Evolutionary conservation across 495 filamentous ascomycete species (phyloP).

Genomic region (Penicillium angulare): DNA sequence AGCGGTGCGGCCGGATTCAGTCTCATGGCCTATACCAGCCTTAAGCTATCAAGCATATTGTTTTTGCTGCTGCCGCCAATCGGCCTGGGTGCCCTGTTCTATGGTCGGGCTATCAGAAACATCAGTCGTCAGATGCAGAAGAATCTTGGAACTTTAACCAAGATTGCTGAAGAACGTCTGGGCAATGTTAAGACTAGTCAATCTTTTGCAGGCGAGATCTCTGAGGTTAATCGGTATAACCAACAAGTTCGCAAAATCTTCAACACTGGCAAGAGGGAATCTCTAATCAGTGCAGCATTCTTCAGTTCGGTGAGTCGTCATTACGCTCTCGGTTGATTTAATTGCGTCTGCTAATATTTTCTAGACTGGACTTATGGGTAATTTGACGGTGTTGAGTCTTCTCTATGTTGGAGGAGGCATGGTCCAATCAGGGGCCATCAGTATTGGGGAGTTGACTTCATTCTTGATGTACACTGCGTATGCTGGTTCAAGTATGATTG

Average conservation of each 20-base stretch:
- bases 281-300: slow-evolving; percentile 85
- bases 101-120: slow-evolving; percentile 81
- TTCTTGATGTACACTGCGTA: slow-evolving; percentile 98
- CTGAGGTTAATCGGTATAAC: slow-evolving; percentile 90
- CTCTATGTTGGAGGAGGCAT: slow-evolving; percentile 88
- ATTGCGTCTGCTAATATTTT: slow-evolving; percentile 14
- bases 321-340: background rate
- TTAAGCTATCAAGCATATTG: slow-evolving; percentile 86
- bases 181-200: slow-evolving; percentile 96
- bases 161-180: slow-evolving; percentile 93
- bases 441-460: slow-evolving; percentile 88
- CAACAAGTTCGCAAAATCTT: slow-evolving; percentile 90
- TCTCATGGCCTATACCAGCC: slow-evolving; percentile 88
- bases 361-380: slow-evolving; percentile 82
- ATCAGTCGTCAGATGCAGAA: slow-evolving; percentile 88
- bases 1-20: slow-evolving; percentile 84
- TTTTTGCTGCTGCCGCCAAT: slow-evolving; percentile 86
- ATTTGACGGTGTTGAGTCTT: slow-evolving; percentile 92
- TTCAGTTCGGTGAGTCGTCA: slow-evolving; percentile 63
- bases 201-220: slow-evolving; percentile 87
- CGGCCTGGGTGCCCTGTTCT: slow-evolving; percentile 87
- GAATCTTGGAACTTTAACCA: slow-evolving; percentile 85
- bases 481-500: slow-evolving; percentile 87
- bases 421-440: slow-evolving; percentile 82
- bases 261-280: slow-evolving; percentile 77